Evolutionary conservation across 192 early-diverging fungal genomes (phyloP), one percentile per base, ranked within the genome.

Genomic region (Paraglomus brasilianum): DNA sequence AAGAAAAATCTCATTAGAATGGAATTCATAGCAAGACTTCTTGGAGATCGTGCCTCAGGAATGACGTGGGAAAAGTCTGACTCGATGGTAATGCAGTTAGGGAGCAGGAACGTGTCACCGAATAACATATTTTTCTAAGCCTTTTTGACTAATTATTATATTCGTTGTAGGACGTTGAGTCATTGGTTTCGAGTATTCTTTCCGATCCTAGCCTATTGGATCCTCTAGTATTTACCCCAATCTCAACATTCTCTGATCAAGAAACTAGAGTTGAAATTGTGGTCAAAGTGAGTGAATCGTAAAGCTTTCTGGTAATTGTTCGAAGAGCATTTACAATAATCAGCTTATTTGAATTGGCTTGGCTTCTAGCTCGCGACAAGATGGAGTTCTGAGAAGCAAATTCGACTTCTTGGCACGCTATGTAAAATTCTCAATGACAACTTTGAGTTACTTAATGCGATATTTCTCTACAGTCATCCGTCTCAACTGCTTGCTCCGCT

Each of bases 391-490:
- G 46, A 45, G 24, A 3, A 5, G 8, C 41, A 53, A 39, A 9
- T 69, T 9, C 10, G 22, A 46, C 66, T 43, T n/a, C 47, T 69
- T 36, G 52, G 52, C 24, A 69, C 44, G 17, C 53, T 69, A 24
- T 69, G 66, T 56, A 51, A 30, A 0, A 19, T 43, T 22, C 40
- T 69, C 46, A 43, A 30, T 11, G 43, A 57, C 10, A 45, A 36
- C 39, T 21, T 55, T 44, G 19, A 21, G 17, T 30, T 69, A 9
- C 66, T 69, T 42, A 55, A 69, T 57, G 41, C 57, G n/a, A 52
- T 69, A 57, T 55, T 57, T 46, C 46, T 69, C 44, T 69, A 69
- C 47, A 39, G 42, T 14, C 53, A 57, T 69, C 66, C 66, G 9
- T 53, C 41, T 42, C 17, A 56, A 36, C 46, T 69, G 14, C n/a